Conservation (phyloP, 176 grass and related monocot genomes). For the Aegilops bicornis region DNA sequence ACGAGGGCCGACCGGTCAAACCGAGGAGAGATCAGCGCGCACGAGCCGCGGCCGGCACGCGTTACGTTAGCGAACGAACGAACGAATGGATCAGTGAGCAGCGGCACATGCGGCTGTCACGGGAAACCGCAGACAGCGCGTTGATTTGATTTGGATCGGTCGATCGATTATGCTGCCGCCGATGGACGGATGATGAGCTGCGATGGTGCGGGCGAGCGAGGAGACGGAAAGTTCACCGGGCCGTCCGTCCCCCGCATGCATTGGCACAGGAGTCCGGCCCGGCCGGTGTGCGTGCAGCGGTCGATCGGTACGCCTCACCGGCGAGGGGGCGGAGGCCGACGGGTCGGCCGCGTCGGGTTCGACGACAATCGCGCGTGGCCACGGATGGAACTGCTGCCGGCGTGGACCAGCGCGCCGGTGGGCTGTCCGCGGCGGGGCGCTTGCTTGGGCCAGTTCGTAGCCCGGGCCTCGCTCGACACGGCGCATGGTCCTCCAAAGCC, state of each 20-base stretch:
- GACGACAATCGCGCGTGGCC: not conserved
- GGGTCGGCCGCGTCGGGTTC: not conserved
- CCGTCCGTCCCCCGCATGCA: not conserved
- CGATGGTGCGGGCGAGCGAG: not conserved
- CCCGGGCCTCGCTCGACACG: not conserved
- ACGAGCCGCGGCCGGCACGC: not conserved
- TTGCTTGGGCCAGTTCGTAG: not conserved
- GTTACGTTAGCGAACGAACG: not conserved
- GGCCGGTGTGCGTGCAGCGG: not conserved
- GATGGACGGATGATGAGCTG: not conserved
- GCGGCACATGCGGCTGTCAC: constrained; percentile 31
- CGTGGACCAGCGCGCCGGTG: constrained; percentile 17
- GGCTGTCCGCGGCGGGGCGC: not conserved
- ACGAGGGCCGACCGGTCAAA: constrained; percentile 31
- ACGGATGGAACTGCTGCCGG: not conserved
- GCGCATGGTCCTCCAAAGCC: not conserved
- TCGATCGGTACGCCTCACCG: not conserved
- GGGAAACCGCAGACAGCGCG: constrained; percentile 26
- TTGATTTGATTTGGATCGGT: constrained; percentile 12
- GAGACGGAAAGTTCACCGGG: not conserved
- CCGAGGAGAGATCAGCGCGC: not conserved
- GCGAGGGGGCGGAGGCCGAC: not conserved
- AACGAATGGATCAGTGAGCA: not conserved
- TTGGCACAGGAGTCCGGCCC: not conserved
- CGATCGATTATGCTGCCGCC: not conserved